These are phyloP conservation scores for Ascochyta pisi DNA, from an alignment of 2,329 filamentous ascomycete genomes.

Conservation along the genomic window DNA sequence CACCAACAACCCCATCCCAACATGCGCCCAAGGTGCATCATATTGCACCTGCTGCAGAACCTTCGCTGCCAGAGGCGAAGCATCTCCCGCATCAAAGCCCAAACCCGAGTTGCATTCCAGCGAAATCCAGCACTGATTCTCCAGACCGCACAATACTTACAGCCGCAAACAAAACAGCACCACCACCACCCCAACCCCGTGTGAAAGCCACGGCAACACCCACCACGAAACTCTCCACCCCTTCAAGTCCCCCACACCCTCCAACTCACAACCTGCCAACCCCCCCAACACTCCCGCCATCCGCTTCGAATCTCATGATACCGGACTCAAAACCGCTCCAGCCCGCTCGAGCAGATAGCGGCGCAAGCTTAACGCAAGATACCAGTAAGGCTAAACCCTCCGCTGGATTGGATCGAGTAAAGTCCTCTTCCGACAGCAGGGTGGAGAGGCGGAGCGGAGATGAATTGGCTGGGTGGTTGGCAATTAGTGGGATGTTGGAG, in stretches of 20 bases:
- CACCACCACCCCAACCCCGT: neutral
- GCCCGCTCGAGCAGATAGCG: conserved; percentile 9
- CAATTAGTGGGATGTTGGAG: conserved; percentile 13
- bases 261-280: neutral
- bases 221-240: neutral
- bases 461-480: conserved; percentile 13
- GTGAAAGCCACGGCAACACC: neutral
- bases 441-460: conserved; percentile 9
- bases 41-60: neutral
- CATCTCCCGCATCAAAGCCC: neutral
- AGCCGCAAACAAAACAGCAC: neutral
- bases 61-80: neutral
- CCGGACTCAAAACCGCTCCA: neutral
- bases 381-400: neutral
- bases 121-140: neutral
- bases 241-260: too few relatives aligned
- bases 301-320: neutral
- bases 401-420: neutral
- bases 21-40: too few relatives aligned
- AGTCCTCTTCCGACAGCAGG: neutral
- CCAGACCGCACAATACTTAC: neutral
- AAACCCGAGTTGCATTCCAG: neutral
- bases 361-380: neutral
- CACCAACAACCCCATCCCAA: neutral
- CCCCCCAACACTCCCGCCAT: too few relatives aligned